phyloP scores from a whole-genome alignment of 2,329 filamentous ascomycete genomes.

The Diaporthe sp. region DNA sequence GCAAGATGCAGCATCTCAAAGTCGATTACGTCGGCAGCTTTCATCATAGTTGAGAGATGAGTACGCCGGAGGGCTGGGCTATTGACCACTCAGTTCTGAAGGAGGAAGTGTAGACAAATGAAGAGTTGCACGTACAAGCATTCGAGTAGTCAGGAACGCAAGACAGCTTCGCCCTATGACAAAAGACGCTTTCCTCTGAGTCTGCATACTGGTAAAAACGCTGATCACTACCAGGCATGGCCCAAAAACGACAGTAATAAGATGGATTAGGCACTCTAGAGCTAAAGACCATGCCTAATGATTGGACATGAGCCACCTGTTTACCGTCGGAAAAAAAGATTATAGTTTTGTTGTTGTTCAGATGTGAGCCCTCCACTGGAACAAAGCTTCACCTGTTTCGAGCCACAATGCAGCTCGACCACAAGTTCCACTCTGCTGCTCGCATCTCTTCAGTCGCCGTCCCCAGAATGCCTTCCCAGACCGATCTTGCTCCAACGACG shows the following conservation, averaged over 20 bases:
- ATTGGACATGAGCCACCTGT: conserved; percentile 31
- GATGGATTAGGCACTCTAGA: conserved; percentile 39
- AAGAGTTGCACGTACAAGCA: not conserved
- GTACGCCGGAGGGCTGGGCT: not conserved
- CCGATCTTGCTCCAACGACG: conserved; percentile 31
- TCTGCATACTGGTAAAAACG: not conserved
- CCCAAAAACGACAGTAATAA: conserved; percentile 21
- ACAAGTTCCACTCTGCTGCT: conserved; percentile 12
- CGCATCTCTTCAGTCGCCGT: not conserved
- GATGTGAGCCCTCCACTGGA: conserved; percentile 21
- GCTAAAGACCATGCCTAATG: conserved; percentile 37
- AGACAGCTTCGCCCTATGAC: not conserved
- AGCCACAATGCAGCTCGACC: not conserved
- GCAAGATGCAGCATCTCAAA: not conserved
- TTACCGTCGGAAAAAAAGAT: conserved; percentile 32
- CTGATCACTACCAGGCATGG: not conserved
- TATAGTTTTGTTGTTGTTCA: conserved; percentile 34
- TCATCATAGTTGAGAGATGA: not conserved
- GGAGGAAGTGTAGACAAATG: not conserved
- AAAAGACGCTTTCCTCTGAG: not conserved
- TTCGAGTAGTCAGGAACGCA: not conserved
- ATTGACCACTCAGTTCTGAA: not conserved
- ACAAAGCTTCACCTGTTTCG: conserved; percentile 3
- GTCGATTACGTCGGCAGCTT: not conserved
- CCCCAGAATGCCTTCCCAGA: conserved; percentile 19